Evolutionary conservation across 176 grass and related monocot genomes (phyloP), one percentile per base, ranked within the genome.

Genomic region (Areca catechu): DNA sequence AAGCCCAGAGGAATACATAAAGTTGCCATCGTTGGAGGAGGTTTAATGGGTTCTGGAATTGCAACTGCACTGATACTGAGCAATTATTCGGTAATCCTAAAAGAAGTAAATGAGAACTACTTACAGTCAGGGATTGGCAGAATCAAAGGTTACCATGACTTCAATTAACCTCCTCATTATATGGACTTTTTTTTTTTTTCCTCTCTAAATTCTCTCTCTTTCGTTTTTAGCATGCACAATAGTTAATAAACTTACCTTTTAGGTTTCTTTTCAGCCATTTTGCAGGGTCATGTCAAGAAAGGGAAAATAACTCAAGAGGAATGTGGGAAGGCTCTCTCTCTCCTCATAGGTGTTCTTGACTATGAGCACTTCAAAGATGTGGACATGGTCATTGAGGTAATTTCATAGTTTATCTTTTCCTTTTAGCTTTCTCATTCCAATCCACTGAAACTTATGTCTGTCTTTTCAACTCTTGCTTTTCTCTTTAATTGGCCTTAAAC

Each of bases 21-120:
- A 65, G 80, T 85, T 22, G 93, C 83, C 58, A 91, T 97, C 70
- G 29, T 97, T 75, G 87, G 93, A 62, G 87, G 93, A 47, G 83
- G 86, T 48, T 81, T 88, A 56, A 91, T 91, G 80, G 87, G 86
- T 62, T 97, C 93, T 62, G 87, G 86, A 82, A 97, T 97, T 79
- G 93, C 87, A 60, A 88, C 93, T 0, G 87, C 69, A 56, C 69
- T 97, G 82, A 74, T 97, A 74, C 66, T 97, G 47, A 91, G 80
- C 62, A 85, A 85, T 73, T 97, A 88, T 77, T 75, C 75, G 50
- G 87, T 97, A 47, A 24, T 91, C 50, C 72, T 97, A 34, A 97
- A 97, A 88, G 83, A 97, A 91, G 86, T 88, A 81, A 86, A 91
- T 29, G 83, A 85, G 57, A 85, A 91, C 16, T 88, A 80, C 56